Evolutionary conservation across 257 asterid genomes (phyloP).

Genomic region (Salvia hispanica): DNA sequence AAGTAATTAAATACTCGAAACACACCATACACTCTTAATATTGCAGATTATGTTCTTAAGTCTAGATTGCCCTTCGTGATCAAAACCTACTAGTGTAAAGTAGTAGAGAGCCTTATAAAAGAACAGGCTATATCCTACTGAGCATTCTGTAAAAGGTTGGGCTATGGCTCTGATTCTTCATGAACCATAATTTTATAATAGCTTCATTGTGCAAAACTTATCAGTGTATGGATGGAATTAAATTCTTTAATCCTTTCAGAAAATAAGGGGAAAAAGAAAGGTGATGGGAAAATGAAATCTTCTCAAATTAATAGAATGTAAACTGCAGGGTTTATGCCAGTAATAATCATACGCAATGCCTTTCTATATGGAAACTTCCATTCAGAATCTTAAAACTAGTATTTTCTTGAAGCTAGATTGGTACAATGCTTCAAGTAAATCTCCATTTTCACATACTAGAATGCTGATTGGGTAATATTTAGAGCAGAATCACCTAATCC

Average conservation of each 20-base stretch:
- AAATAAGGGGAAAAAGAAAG: background rate
- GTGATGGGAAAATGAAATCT: background rate
- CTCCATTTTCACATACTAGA: background rate
- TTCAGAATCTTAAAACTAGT: background rate
- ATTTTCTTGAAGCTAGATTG: slow-evolving; percentile 8
- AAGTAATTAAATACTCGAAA: background rate
- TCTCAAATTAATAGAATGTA: background rate
- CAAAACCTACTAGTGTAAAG: background rate
- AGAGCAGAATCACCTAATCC: background rate
- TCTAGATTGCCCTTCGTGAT: background rate
- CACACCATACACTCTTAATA: background rate
- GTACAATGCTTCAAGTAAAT: background rate
- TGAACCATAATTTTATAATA: background rate
- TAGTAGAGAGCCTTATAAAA: background rate
- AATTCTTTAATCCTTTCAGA: background rate
- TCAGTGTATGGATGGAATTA: background rate
- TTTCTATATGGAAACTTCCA: background rate
- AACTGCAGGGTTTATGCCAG: too few species aligned
- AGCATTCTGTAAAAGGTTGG: slow-evolving; percentile 4
- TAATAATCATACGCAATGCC: too few species aligned
- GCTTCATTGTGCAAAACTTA: background rate
- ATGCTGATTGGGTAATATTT: background rate
- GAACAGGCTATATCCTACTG: background rate
- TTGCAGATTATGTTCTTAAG: background rate
- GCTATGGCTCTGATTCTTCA: background rate